These are phyloP conservation scores for Pythium rishiriense DNA, from an alignment of 352 stramenopile genomes.

Conservation along the genomic window DNA sequence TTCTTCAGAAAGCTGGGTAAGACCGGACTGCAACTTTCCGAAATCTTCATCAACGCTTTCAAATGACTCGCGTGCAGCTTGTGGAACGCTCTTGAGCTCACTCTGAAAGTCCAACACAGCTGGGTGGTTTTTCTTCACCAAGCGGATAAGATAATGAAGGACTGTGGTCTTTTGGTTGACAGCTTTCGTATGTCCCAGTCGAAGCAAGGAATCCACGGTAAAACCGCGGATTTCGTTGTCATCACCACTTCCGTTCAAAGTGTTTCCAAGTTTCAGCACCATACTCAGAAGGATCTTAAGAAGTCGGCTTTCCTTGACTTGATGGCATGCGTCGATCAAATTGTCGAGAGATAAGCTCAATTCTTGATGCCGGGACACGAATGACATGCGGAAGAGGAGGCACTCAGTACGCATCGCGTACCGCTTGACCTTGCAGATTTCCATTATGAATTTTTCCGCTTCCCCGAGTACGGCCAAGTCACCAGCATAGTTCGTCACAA, in stretches of 20 bases:
- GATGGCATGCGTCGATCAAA: conserved; percentile 90
- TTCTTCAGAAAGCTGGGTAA: conserved; percentile 49
- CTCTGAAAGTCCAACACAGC: conserved; percentile 91
- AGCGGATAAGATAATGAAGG: conserved; percentile 96
- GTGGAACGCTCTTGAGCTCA: conserved; percentile 83
- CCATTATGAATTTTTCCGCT: conserved; percentile 88
- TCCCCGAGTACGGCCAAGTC: conserved; percentile 66
- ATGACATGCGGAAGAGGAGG: conserved; percentile 82
- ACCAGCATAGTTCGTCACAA: conserved; percentile 81
- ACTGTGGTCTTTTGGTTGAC: conserved; percentile 97
- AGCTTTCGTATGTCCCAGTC: conserved; percentile 94
- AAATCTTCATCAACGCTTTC: conserved; percentile 70
- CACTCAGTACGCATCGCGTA: conserved; percentile 70
- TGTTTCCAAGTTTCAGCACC: conserved; percentile 97
- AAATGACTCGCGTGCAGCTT: conserved; percentile 83
- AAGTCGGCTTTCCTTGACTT: conserved; percentile 91
- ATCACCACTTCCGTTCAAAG: conserved; percentile 92
- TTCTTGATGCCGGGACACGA: conserved; percentile 77
- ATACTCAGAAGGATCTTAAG: conserved; percentile 96
- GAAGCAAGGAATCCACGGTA: conserved; percentile 94
- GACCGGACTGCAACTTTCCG: conserved; percentile 50
- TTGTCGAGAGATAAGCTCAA: conserved; percentile 74
- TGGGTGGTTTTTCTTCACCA: conserved; percentile 95
- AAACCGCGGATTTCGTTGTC: conserved; percentile 92
- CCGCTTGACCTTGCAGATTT: conserved; percentile 81